These are phyloP conservation scores for Suillus placidus DNA, from an alignment of 768 basidiomycete genomes.

Conservation along the genomic window DNA sequence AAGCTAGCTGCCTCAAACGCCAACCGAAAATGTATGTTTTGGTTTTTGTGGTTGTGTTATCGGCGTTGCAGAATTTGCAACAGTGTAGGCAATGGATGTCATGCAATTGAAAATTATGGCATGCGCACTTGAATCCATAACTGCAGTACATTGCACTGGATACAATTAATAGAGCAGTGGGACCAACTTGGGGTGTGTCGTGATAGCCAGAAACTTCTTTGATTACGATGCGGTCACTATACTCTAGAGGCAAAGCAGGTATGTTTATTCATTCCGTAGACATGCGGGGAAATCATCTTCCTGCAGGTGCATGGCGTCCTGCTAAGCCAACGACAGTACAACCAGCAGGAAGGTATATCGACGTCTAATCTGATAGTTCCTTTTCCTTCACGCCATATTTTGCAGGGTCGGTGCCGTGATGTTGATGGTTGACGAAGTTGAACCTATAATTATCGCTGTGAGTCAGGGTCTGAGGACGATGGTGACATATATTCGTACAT, in stretches of 20 bases:
- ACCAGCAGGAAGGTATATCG: constrained; percentile 3
- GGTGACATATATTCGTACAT: constrained; percentile 52
- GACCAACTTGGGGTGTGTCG: neutral
- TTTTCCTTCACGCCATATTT: constrained; percentile 62
- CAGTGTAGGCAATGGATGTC: neutral
- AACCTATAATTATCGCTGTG: constrained; percentile 58
- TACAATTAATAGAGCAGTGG: neutral
- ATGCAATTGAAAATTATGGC: neutral
- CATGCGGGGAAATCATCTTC: neutral
- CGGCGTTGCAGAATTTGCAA: neutral
- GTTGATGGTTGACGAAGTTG: constrained; percentile 90
- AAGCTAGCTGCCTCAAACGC: no score
- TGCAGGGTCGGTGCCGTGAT: constrained; percentile 82
- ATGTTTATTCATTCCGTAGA: neutral
- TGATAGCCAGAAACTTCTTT: neutral
- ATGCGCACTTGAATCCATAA: neutral
- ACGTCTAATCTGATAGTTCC: constrained; percentile 27
- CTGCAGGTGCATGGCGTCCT: neutral
- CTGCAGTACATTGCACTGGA: neutral
- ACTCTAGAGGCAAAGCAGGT: neutral
- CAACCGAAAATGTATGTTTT: neutral
- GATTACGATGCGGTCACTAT: neutral
- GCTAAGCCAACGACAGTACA: neutral
- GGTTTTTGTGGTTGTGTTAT: neutral
- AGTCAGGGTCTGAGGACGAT: constrained; percentile 10